Conservation (phyloP, 495 filamentous ascomycete species). For the Xylaria curta region DNA sequence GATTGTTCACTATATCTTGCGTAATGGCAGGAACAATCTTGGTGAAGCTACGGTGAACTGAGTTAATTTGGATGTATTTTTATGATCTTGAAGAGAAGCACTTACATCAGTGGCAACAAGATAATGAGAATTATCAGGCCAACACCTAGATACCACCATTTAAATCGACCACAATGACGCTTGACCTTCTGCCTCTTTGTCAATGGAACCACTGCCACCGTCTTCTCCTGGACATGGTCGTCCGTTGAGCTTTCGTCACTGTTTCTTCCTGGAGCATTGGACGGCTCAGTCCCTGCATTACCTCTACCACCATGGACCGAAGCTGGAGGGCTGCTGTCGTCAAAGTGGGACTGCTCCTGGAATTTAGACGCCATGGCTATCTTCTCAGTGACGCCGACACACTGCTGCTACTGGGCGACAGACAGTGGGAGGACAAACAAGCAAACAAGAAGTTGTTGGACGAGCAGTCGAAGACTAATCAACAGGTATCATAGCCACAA, state of each 20-base stretch:
- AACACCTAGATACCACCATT: slow-evolving; percentile 51
- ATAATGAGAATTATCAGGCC: slow-evolving; percentile 50
- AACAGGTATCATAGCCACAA: slow-evolving; percentile 15
- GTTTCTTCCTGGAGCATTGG: slow-evolving; percentile 28
- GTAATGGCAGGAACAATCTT: slow-evolving; percentile 52
- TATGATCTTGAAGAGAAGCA: slow-evolving; percentile 4
- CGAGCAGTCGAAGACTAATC: slow-evolving; percentile 6
- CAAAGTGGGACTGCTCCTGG: slow-evolving; percentile 38
- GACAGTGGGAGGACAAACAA: slow-evolving; percentile 13
- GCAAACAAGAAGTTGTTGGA: not conserved
- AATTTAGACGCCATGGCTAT: slow-evolving; percentile 39
- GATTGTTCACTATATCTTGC: slow-evolving; percentile 50
- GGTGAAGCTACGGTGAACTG: slow-evolving; percentile 32
- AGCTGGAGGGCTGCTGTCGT: slow-evolving; percentile 29
- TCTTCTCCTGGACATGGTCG: slow-evolving; percentile 41
- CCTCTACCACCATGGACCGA: slow-evolving; percentile 38
- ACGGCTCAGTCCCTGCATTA: slow-evolving; percentile 24
- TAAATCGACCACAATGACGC: slow-evolving; percentile 49
- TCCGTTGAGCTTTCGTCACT: slow-evolving; percentile 32
- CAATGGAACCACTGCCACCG: slow-evolving; percentile 29
- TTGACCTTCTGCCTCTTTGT: slow-evolving; percentile 42
- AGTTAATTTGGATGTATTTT: not conserved
- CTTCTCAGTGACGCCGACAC: slow-evolving; percentile 25
- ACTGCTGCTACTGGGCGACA: slow-evolving; percentile 11
- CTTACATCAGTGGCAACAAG: slow-evolving; percentile 52